Percentiles rank a stretch among this genome's conserved stretches.
These are phyloP conservation scores for Harringtonia aguacate DNA, from an alignment of 2,329 filamentous ascomycete genomes.

Conservation along the genomic window DNA sequence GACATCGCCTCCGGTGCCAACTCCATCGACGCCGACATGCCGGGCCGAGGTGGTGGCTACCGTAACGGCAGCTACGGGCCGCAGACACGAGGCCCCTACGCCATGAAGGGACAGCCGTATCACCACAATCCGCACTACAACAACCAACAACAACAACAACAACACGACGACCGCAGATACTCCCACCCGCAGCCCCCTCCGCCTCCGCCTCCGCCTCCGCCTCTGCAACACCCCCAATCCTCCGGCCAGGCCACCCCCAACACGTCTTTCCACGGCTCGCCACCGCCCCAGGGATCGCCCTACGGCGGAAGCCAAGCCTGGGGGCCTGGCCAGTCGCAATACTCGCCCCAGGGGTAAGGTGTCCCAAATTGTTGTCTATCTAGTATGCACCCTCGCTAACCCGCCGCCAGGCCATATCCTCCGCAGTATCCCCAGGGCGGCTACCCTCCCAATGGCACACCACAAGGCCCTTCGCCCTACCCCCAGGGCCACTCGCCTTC, in stretches of 20 bases:
- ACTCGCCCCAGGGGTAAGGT: constrained; percentile 30
- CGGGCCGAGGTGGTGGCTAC: constrained; percentile 30
- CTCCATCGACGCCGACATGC: constrained; percentile 40
- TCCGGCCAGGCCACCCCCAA: constrained; percentile 28
- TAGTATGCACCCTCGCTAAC: neutral
- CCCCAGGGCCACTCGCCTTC: constrained; percentile 38
- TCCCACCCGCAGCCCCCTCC: constrained; percentile 3
- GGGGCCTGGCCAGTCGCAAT: constrained; percentile 23
- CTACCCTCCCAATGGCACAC: constrained; percentile 37
- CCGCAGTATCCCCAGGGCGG: constrained; percentile 47
- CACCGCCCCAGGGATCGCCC: constrained; percentile 27
- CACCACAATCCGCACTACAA: constrained; percentile 18
- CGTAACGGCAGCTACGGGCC: constrained; percentile 1
- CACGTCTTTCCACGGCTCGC: constrained; percentile 34
- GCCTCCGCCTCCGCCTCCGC: neutral
- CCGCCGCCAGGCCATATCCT: constrained; percentile 48
- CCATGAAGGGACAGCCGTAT: constrained; percentile 23
- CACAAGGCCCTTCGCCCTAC: constrained; percentile 47
- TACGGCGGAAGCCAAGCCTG: constrained; percentile 28
- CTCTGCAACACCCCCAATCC: constrained; percentile 15
- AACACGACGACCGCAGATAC: neutral
- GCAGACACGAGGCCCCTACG: constrained; percentile 18
- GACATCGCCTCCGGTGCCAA: constrained; percentile 34
- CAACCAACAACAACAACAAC: neutral
- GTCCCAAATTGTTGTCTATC: neutral